Conservation (phyloP, 1,139 yeast species). For the Taphrina confusa region DNA sequence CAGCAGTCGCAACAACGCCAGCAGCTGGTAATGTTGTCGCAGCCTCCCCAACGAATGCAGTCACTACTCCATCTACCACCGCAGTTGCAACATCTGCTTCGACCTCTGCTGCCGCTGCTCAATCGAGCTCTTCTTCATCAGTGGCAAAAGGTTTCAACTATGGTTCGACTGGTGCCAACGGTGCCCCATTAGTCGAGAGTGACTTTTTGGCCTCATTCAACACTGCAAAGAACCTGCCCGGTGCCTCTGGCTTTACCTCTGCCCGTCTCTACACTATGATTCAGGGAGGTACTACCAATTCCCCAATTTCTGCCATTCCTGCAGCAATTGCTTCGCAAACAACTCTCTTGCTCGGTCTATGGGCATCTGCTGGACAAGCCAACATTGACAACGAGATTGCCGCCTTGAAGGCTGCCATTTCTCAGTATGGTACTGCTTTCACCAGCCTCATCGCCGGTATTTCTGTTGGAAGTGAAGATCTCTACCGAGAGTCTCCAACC, state of each 20-base stretch:
- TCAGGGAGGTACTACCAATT: slow-evolving; percentile 13
- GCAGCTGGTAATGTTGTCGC: slow-evolving; percentile 1
- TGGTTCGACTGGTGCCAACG: slow-evolving; percentile 21
- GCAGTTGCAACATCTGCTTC: not conserved
- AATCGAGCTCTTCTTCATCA: not conserved
- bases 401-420: slow-evolving; percentile 66
- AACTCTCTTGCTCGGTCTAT: slow-evolving; percentile 78
- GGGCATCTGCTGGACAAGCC: slow-evolving; percentile 76
- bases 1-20: slow-evolving; percentile 3
- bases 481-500: slow-evolving; percentile 78
- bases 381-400: slow-evolving; percentile 70
- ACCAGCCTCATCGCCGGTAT: slow-evolving; percentile 57
- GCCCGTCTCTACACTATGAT: slow-evolving; percentile 29
- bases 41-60: not conserved
- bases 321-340: slow-evolving; percentile 64
- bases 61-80: not conserved
- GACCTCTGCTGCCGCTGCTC: not conserved
- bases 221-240: slow-evolving; percentile 2
- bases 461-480: slow-evolving; percentile 88
- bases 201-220: slow-evolving; percentile 6
- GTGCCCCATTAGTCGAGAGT: slow-evolving; percentile 13
- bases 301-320: slow-evolving; percentile 49
- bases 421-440: slow-evolving; percentile 47
- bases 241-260: slow-evolving; percentile 26
- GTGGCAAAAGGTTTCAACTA: slow-evolving; percentile 23